Evolutionary conservation across 225 moss, liverwort and hornwort genomes (phyloP).

Genomic region (Rhytidiadelphus loreus): DNA sequence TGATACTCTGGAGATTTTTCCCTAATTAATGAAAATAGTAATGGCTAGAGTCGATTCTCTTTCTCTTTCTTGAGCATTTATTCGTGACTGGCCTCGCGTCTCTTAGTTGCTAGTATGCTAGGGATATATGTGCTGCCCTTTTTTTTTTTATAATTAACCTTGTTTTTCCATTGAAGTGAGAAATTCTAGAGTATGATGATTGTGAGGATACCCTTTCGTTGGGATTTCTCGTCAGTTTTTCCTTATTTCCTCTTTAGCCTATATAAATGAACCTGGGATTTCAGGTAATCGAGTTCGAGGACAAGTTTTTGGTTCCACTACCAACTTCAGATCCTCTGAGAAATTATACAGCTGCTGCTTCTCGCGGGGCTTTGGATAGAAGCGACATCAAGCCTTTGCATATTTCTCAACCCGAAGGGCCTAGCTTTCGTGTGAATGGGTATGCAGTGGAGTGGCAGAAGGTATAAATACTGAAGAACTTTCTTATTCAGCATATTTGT

Average conservation of each 20-base stretch:
- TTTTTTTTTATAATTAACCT: not conserved
- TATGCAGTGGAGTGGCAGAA: slow-evolving; percentile 95
- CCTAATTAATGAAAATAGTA: not conserved
- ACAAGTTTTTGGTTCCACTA: slow-evolving; percentile 64
- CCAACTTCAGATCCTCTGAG: slow-evolving; percentile 81
- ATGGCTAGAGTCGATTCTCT: not conserved
- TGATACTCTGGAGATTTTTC: not conserved
- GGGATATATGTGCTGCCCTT: not conserved
- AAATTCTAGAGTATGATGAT: not conserved
- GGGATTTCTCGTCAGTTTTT: not conserved
- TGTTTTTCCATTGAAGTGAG: not conserved
- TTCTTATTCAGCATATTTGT: not conserved
- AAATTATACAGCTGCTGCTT: slow-evolving; percentile 70
- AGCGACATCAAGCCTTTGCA: slow-evolving; percentile 70
- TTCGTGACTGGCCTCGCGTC: not conserved
- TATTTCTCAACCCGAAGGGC: slow-evolving; percentile 81
- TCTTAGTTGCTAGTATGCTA: not conserved
- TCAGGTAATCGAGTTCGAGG: slow-evolving; percentile 70
- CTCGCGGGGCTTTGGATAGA: slow-evolving; percentile 73
- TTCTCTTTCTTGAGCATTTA: not conserved
- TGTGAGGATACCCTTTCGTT: not conserved
- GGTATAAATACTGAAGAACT: slow-evolving; percentile 11
- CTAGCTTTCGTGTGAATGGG: slow-evolving; percentile 88
- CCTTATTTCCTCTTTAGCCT: not conserved
- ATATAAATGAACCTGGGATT: not conserved